Conservation (phyloP, 1,284 basidiomycete genomes). For the Anthracocystis walkeri region DNA sequence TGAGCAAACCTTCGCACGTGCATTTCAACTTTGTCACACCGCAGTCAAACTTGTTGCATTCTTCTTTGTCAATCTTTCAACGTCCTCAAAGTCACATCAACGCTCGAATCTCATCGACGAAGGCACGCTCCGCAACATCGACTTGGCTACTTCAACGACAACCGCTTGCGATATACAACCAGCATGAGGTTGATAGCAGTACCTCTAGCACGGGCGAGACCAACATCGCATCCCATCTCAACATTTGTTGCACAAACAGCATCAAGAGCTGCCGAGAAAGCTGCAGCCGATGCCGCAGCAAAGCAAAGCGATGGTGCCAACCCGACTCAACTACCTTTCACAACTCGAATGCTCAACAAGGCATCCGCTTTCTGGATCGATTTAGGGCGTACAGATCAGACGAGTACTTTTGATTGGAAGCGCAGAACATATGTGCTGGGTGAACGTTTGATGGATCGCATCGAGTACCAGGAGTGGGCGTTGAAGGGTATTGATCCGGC, state of each 20-base stretch:
- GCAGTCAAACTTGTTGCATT: neutral
- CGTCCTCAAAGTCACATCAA: no score
- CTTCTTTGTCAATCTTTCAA: no score
- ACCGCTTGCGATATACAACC: neutral
- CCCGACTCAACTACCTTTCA: constrained; percentile 35
- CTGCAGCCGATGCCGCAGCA: constrained; percentile 28
- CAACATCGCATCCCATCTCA: constrained; percentile 52
- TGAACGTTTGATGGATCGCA: constrained; percentile 67
- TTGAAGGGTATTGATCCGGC: constrained; percentile 66
- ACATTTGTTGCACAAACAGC: constrained; percentile 62
- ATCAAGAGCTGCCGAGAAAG: constrained; percentile 44
- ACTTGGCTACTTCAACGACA: no score
- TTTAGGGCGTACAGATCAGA: constrained; percentile 59
- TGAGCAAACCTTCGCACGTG: constrained; percentile 2
- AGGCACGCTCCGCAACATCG: no score
- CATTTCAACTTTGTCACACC: neutral
- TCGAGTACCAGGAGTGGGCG: constrained; percentile 69
- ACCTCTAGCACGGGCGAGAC: constrained; percentile 54
- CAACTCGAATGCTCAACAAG: constrained; percentile 50
- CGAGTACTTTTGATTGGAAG: constrained; percentile 63
- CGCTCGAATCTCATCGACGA: no score
- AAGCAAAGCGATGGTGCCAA: constrained; percentile 22
- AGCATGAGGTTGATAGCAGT: constrained; percentile 63
- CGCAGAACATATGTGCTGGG: constrained; percentile 57
- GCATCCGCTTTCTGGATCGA: constrained; percentile 64